These are phyloP conservation scores for Debaryomyces coudertii DNA, from an alignment of 1,139 yeast genomes.

Conservation along the genomic window DNA sequence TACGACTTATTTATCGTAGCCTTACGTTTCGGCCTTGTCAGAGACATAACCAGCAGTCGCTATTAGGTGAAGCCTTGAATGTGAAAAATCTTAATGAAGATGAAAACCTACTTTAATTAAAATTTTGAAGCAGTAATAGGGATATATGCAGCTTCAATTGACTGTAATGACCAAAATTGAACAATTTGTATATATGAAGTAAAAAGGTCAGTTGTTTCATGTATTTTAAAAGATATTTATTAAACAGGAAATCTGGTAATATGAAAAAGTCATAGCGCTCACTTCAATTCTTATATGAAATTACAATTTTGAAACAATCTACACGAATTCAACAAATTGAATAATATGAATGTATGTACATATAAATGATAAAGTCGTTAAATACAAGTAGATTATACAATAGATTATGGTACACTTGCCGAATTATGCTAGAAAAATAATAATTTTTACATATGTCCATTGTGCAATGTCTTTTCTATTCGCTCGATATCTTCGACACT, in stretches of 20 bases:
- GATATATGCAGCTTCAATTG: background rate
- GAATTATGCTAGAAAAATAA: background rate
- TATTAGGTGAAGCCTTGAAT: background rate
- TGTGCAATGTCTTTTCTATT: constrained; percentile 57
- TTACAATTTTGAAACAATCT: background rate
- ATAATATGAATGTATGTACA: background rate
- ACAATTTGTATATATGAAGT: background rate
- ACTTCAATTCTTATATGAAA: background rate
- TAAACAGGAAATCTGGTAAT: background rate
- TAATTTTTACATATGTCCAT: constrained; percentile 27
- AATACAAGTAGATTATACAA: background rate
- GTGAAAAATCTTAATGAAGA: background rate
- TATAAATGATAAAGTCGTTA: background rate
- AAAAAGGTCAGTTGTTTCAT: background rate
- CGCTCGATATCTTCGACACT: constrained; percentile 74
- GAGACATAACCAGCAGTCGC: constrained; percentile 22
- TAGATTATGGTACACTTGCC: background rate
- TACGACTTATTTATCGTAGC: constrained; percentile 50
- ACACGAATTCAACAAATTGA: background rate
- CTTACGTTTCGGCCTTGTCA: constrained; percentile 46
- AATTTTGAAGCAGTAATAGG: background rate
- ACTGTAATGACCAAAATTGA: background rate
- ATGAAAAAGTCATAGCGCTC: constrained; percentile 8
- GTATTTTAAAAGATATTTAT: background rate
- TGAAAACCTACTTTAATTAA: background rate